Evolutionary conservation across 1,284 basidiomycete species (phyloP).

Genomic region (Pterulicium gracile): DNA sequence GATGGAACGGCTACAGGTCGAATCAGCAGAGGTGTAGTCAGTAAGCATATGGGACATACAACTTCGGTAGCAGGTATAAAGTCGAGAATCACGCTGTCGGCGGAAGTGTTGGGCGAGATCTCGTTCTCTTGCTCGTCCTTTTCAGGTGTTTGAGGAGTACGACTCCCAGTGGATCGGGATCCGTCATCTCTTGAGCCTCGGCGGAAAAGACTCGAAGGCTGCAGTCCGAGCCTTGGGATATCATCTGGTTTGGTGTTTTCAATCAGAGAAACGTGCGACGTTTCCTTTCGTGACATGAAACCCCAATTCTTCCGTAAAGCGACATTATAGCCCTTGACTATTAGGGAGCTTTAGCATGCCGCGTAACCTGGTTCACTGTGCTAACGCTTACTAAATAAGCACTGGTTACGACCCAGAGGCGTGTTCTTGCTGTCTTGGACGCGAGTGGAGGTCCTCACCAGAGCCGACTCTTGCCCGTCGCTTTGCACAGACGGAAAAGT

Average conservation of each 20-base stretch:
- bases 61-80: too few relatives aligned
- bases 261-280: background rate
- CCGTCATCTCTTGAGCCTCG: too few relatives aligned
- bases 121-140: too few relatives aligned
- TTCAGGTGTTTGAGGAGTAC: too few relatives aligned
- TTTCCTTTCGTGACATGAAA: background rate
- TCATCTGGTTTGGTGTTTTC: background rate
- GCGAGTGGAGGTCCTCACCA: too few relatives aligned
- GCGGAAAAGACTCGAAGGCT: too few relatives aligned
- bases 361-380: background rate
- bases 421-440: background rate
- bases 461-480: too few relatives aligned
- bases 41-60: too few relatives aligned
- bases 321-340: background rate
- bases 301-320: background rate
- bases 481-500: background rate
- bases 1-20: slow-evolving; percentile 10
- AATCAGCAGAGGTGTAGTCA: background rate
- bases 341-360: background rate
- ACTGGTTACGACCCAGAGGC: background rate
- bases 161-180: too few relatives aligned
- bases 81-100: too few relatives aligned
- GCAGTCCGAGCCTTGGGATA: too few relatives aligned
- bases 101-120: too few relatives aligned
- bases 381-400: background rate